Conservation (phyloP, 2,329 filamentous ascomycete genomes). For the Phialocephala sp. region DNA sequence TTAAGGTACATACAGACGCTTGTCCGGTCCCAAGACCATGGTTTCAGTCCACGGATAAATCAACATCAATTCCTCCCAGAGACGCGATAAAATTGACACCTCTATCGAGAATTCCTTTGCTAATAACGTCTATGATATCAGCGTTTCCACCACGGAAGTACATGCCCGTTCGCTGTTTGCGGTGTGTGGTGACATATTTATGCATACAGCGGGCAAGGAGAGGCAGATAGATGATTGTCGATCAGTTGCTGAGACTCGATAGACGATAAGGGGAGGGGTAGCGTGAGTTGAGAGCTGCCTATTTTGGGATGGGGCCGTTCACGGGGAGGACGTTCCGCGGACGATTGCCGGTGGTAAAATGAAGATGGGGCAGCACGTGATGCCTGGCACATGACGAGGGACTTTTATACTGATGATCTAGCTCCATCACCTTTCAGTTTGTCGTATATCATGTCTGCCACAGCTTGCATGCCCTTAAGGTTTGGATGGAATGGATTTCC, state of each 20-base stretch:
- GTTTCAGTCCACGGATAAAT: not conserved
- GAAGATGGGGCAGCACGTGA: not conserved
- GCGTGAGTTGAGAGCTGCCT: slow-evolving; percentile 6
- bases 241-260: not conserved
- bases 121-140: slow-evolving; percentile 6
- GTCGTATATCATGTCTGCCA: slow-evolving; percentile 20
- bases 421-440: slow-evolving; percentile 4
- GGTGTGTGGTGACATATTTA: not conserved
- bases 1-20: not conserved
- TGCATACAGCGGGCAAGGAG: not conserved
- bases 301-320: not conserved
- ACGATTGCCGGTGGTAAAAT: not conserved
- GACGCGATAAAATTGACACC: slow-evolving; percentile 3
- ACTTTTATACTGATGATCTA: not conserved
- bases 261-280: not conserved
- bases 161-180: not conserved
- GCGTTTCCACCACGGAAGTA: not conserved
- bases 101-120: not conserved
- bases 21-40: slow-evolving; percentile 3
- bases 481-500: slow-evolving; percentile 22
- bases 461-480: slow-evolving; percentile 20
- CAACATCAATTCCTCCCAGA: not conserved
- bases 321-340: not conserved
- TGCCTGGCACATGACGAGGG: not conserved
- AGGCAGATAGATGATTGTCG: not conserved